Base-by-base conservation (phyloP, 1,139 yeast genomes). In the Lodderomyces metapsilosis region DNA sequence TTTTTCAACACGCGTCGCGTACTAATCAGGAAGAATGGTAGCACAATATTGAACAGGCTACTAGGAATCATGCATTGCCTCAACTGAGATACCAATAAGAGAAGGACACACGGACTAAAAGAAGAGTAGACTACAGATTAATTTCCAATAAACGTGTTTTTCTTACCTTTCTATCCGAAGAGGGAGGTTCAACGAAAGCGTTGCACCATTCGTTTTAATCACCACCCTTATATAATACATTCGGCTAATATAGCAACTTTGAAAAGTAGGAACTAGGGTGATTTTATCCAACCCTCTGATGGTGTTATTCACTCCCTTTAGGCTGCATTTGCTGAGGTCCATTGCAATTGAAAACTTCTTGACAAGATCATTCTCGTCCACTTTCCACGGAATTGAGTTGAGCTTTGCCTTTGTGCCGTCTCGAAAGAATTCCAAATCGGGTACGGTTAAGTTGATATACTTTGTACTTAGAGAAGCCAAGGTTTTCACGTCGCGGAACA, bases 201-300 rank as follows among this genome's bases (percentile, higher is more conserved):
- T 38, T 13, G 64, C 69, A 2, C 71, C 69, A 38, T 62, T 59
- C 17, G 52, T 46, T 52, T 59, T 66, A 17, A 65, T 58, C 1
- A 53, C 48, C 2, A 70, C 47, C 48, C 62, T 69, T 17, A 70
- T 47, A 41, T 74, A 73, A 52, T 80, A 79, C 36, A 76, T 54
- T 48, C 86, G 64, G 7, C 80, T 69, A 42, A 78, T 64, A 38
- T 74, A 57, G 54, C 86, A 81, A 36, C 71, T 71, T 53, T 81
- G 85, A 56, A 78, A 77, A 46, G 69, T 73, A 1, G 86, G 86
- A 2, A 78, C 71, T 45, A 81, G 58, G 0, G 83, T 74, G 40
- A 62, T 53, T 42, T 47, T 50, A 44, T 54, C 70, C 45, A 56
- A 63, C 32, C 66, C 65, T 24, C 56, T 56, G 24, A 50, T 48